A percentile compares a stretch with the other conserved stretches of the same genome.
Evolutionary conservation across 2,329 filamentous ascomycete genomes (phyloP).

Genomic region (Botrytis medusae): DNA sequence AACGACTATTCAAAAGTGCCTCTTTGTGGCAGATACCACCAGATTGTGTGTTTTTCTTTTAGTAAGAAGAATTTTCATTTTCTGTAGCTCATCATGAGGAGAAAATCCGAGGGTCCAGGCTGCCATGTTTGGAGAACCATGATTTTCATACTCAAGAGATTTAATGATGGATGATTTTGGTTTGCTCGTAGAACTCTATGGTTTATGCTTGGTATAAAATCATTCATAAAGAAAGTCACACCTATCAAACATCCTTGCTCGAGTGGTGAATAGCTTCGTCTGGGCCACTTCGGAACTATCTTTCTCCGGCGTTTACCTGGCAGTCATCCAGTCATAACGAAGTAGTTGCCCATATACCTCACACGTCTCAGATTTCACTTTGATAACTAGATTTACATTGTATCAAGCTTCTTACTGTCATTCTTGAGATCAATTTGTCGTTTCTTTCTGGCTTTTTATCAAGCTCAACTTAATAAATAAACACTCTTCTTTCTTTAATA

Average conservation of each 20-base stretch:
- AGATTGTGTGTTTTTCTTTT: background rate
- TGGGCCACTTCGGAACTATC: background rate
- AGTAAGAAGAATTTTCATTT: background rate
- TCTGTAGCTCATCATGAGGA: background rate
- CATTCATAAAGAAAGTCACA: background rate
- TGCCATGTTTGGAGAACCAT: background rate
- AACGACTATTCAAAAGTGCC: fast-evolving
- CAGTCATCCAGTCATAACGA: background rate
- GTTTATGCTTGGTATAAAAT: background rate
- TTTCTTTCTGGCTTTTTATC: background rate
- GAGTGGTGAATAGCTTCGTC: conserved; percentile 2
- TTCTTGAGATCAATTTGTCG: background rate
- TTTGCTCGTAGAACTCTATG: background rate
- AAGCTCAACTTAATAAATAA: background rate
- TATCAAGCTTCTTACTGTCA: background rate
- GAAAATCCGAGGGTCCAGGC: background rate
- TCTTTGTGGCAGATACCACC: background rate
- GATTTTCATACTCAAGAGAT: background rate
- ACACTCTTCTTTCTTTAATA: background rate
- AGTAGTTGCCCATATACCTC: background rate
- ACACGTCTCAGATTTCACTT: background rate
- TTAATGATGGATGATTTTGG: background rate
- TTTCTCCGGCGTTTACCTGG: background rate
- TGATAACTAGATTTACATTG: background rate
- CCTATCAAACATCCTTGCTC: background rate